phyloP scores from a whole-genome alignment of 495 filamentous ascomycete species.

The Paragyromitra xinjiangensis region DNA sequence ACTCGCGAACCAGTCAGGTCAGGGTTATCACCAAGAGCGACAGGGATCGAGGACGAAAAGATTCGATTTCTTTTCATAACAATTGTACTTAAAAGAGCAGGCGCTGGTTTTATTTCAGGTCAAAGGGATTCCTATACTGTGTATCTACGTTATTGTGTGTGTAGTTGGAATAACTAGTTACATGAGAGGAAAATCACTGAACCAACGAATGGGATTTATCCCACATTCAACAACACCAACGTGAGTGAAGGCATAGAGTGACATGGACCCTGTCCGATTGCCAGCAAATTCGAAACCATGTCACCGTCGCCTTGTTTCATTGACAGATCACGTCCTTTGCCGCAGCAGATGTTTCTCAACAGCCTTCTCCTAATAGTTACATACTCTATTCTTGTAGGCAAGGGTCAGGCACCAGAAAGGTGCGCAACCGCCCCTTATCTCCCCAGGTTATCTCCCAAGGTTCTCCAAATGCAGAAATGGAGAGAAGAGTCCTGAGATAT shows the following conservation, averaged over 20 bases:
- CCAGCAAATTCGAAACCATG: constrained; percentile 32
- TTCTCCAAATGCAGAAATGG: constrained; percentile 50
- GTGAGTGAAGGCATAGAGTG: constrained; percentile 2
- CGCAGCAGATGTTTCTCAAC: constrained; percentile 36
- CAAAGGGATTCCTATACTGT: constrained; percentile 22
- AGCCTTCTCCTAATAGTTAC: constrained; percentile 40
- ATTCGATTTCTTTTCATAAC: constrained; percentile 39
- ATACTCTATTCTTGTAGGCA: constrained; percentile 47
- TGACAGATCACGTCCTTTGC: constrained; percentile 29
- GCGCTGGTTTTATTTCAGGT: constrained; percentile 40
- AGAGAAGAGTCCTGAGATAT: constrained; percentile 42
- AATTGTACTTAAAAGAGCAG: constrained; percentile 50
- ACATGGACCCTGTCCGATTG: constrained; percentile 19
- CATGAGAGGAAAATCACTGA: constrained; percentile 16
- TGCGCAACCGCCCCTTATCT: constrained; percentile 48
- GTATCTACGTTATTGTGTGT: constrained; percentile 13
- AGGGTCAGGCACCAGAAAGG: constrained; percentile 43
- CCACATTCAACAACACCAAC: constrained; percentile 2
- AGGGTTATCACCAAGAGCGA: constrained; percentile 29
- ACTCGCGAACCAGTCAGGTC: constrained; percentile 42
- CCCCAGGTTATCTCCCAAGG: constrained; percentile 29
- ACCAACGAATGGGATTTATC: constrained; percentile 33
- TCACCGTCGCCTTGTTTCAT: constrained; percentile 30
- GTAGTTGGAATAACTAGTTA: constrained; percentile 23
- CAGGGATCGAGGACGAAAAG: constrained; percentile 26